phyloP scores from a whole-genome alignment of 106 monocot genomes.

The Dendrobium chrysotoxum region DNA sequence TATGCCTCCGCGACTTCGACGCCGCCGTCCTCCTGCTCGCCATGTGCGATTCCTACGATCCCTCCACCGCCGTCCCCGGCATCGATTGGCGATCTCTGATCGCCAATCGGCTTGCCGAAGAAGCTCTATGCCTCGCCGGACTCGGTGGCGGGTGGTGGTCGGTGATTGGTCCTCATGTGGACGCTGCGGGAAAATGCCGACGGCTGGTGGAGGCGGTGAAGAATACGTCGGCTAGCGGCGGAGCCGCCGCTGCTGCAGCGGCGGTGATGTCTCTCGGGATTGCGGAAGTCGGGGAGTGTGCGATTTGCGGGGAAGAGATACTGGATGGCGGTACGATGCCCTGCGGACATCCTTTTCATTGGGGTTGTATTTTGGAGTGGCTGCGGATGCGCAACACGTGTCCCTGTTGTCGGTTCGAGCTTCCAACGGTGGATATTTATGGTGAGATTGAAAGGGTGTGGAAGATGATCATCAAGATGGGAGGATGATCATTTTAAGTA shows the following conservation, averaged over 20 bases:
- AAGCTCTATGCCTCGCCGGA: conserved; percentile 14
- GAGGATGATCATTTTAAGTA: neutral
- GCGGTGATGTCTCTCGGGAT: conserved; percentile 51
- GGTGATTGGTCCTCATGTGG: conserved; percentile 16
- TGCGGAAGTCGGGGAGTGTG: conserved; percentile 48
- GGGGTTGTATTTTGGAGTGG: conserved; percentile 75
- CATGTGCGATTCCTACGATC: conserved; percentile 47
- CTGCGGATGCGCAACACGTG: conserved; percentile 68
- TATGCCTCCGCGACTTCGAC: conserved; percentile 35
- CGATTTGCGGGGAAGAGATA: conserved; percentile 72
- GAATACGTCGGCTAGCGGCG: neutral
- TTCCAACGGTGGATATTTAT: conserved; percentile 69
- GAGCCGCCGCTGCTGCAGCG: conserved; percentile 23
- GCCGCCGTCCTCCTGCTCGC: conserved; percentile 47
- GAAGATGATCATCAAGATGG: conserved; percentile 29
- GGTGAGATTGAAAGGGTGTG: conserved; percentile 70
- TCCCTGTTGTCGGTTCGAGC: conserved; percentile 79
- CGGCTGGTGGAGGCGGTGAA: conserved; percentile 19
- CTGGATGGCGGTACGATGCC: conserved; percentile 50
- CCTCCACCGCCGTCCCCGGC: neutral
- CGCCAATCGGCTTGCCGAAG: conserved; percentile 6
- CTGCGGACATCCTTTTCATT: conserved; percentile 77
- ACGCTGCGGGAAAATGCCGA: conserved; percentile 31
- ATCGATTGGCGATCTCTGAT: conserved; percentile 40
- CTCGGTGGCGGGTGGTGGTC: conserved; percentile 23